Evolutionary conservation across 768 basidiomycete genomes (phyloP).

Genomic region (Kwoniella shandongensis): DNA sequence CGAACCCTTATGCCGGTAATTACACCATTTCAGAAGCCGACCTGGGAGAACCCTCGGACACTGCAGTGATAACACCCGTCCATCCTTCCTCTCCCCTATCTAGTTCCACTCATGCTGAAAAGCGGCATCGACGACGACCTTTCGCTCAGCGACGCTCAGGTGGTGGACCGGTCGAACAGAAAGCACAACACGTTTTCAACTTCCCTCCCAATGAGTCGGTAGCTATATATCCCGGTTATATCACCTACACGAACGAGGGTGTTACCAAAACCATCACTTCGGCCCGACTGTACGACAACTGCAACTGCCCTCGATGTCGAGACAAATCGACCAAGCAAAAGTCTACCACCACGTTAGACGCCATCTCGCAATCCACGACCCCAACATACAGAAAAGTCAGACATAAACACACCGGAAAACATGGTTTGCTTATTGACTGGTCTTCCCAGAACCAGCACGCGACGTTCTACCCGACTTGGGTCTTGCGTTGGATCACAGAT

Average conservation of each 20-base stretch:
- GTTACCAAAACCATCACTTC: conserved; percentile 57
- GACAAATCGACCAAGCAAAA: conserved; percentile 73
- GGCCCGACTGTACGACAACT: conserved; percentile 82
- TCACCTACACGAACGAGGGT: conserved; percentile 1
- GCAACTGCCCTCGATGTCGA: conserved; percentile 69
- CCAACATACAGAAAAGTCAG: too few species aligned
- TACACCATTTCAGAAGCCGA: conserved; percentile 16
- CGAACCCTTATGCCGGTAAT: conserved; percentile 23
- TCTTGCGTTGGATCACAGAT: too few species aligned
- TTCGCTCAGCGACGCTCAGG: too few species aligned
- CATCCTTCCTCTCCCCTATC: neutral
- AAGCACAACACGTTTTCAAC: neutral
- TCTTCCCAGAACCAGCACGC: conserved; percentile 7
- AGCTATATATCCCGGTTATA: conserved; percentile 2
- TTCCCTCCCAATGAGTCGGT: neutral
- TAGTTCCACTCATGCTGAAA: neutral
- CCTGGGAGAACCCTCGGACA: conserved; percentile 3
- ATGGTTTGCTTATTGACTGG: conserved; percentile 63
- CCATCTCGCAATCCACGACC: too few species aligned
- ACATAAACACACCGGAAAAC: conserved; percentile 25
- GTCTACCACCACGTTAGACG: conserved; percentile 1
- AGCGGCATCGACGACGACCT: too few species aligned
- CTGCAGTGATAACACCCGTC: neutral
- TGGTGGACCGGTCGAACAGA: neutral
- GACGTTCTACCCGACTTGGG: too few species aligned